Conservation (phyloP, 352 stramenopile genomes). For the Phytophthora brassicae region DNA sequence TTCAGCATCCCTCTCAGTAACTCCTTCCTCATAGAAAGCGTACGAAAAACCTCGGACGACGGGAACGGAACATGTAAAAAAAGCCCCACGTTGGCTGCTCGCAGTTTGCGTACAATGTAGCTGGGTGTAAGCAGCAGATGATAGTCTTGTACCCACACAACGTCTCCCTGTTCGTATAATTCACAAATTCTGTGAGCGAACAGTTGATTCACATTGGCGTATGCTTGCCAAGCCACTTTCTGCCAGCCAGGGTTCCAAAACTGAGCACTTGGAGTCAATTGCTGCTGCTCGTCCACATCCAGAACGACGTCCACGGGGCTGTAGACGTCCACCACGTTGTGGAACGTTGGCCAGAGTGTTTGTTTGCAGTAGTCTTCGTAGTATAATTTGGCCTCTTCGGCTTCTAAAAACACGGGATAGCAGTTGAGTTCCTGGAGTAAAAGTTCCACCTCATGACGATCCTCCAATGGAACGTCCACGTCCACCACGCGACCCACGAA, state of each 20-base stretch:
- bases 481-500: slow-evolving; percentile 73
- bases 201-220: slow-evolving; percentile 95
- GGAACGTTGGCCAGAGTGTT: slow-evolving; percentile 96
- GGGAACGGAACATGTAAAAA: slow-evolving; percentile 99
- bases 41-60: slow-evolving; percentile 97
- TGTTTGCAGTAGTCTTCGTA: slow-evolving; percentile 97
- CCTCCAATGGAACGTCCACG: slow-evolving; percentile 45
- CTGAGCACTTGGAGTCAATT: slow-evolving; percentile 25
- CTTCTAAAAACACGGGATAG: slow-evolving; percentile 61
- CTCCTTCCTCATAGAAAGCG: slow-evolving; percentile 92
- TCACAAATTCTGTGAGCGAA: slow-evolving; percentile 87
- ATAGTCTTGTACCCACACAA: slow-evolving; percentile 99
- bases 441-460: slow-evolving; percentile 50
- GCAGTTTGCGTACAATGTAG: slow-evolving; percentile 91
- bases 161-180: slow-evolving; percentile 76
- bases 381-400: slow-evolving; percentile 62
- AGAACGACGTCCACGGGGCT: slow-evolving; percentile 70
- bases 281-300: slow-evolving; percentile 32
- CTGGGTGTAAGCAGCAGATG: slow-evolving; percentile 96
- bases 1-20: slow-evolving; percentile 90
- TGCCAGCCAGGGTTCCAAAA: slow-evolving; percentile 70
- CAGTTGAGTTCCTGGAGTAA: slow-evolving; percentile 64
- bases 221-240: slow-evolving; percentile 89
- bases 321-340: slow-evolving; percentile 95
- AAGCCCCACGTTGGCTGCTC: slow-evolving; percentile 92